A percentile compares a stretch with the other conserved stretches of the same genome.
Evolutionary conservation across 192 early-diverging fungal species (phyloP).

Genomic region (Coemansia sp.): DNA sequence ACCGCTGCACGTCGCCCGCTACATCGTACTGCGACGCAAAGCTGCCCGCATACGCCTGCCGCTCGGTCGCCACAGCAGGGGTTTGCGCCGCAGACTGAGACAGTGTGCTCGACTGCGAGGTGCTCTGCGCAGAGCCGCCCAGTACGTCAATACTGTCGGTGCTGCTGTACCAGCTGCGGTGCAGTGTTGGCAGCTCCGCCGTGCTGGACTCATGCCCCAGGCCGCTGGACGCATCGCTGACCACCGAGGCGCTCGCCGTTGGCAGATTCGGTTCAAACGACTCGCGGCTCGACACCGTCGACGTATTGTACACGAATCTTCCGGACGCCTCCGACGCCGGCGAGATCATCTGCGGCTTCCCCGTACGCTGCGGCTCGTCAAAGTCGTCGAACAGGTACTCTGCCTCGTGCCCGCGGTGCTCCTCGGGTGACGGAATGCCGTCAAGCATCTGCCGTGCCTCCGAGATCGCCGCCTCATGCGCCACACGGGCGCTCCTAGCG

Average conservation of each 20-base stretch:
- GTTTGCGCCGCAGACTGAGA: background rate
- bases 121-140: no score
- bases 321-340: slow-evolving; percentile 38
- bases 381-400: slow-evolving; percentile 50
- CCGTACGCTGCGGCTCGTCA: no score
- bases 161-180: slow-evolving; percentile 53
- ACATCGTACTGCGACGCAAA: slow-evolving; percentile 21
- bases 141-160: slow-evolving; percentile 37
- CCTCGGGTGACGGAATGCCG: slow-evolving; percentile 42
- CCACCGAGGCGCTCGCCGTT: slow-evolving; percentile 27
- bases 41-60: slow-evolving; percentile 15
- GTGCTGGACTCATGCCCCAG: slow-evolving; percentile 25
- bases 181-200: slow-evolving; percentile 33
- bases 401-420: slow-evolving; percentile 25
- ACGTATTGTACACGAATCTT: slow-evolving; percentile 31
- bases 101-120: slow-evolving; percentile 9
- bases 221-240: slow-evolving; percentile 35
- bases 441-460: slow-evolving; percentile 48
- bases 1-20: slow-evolving; percentile 33
- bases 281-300: slow-evolving; percentile 35
- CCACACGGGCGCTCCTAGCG: slow-evolving; percentile 15
- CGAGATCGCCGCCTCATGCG: slow-evolving; percentile 39
- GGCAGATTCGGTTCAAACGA: no score
- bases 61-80: slow-evolving; percentile 1
- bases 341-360: slow-evolving; percentile 46